Conservation (phyloP, 768 basidiomycete genomes). For the Auricularia auricula-judae region DNA sequence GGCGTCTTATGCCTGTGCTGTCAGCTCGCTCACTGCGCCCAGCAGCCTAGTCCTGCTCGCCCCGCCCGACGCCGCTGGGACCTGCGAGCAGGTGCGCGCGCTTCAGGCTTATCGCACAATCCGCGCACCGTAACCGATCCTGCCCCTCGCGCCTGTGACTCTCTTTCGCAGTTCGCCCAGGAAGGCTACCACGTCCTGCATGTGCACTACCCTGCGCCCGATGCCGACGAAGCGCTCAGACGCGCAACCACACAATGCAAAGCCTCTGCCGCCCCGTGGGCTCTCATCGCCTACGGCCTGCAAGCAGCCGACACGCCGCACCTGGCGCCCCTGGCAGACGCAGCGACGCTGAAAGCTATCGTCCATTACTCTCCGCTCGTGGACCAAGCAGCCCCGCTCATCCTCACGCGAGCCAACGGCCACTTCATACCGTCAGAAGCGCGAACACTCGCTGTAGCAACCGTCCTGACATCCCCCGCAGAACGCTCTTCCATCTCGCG, state of each 20-base stretch:
- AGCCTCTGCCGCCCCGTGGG: slow-evolving; percentile 13
- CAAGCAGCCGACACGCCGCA: slow-evolving; percentile 13
- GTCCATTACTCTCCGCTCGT: slow-evolving; percentile 26
- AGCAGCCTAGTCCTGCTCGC: slow-evolving; percentile 21
- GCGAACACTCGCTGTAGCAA: not conserved
- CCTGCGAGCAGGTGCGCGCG: slow-evolving; percentile 26
- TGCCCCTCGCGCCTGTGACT: not conserved
- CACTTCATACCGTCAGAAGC: slow-evolving; percentile 19
- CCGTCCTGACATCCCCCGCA: slow-evolving; percentile 6
- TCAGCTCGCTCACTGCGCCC: slow-evolving; percentile 20
- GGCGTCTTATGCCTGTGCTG: slow-evolving; percentile 5
- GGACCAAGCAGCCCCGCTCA: slow-evolving; percentile 15
- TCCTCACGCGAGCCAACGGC: slow-evolving; percentile 16
- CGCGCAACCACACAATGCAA: not conserved
- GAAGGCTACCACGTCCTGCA: slow-evolving; percentile 30
- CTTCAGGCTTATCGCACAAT: not conserved
- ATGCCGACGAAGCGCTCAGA: slow-evolving; percentile 7
- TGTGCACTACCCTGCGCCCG: slow-evolving; percentile 15
- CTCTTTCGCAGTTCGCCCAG: slow-evolving; percentile 20
- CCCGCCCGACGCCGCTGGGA: slow-evolving; percentile 20
- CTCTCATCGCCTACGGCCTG: slow-evolving; percentile 22
- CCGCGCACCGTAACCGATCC: not conserved
- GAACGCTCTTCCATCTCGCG: slow-evolving; percentile 25
- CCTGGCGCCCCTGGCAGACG: slow-evolving; percentile 3
- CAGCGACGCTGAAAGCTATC: slow-evolving; percentile 17